phyloP scores from a whole-genome alignment of 2,329 filamentous ascomycete genomes.

The Neofusicoccum cordaticola region DNA sequence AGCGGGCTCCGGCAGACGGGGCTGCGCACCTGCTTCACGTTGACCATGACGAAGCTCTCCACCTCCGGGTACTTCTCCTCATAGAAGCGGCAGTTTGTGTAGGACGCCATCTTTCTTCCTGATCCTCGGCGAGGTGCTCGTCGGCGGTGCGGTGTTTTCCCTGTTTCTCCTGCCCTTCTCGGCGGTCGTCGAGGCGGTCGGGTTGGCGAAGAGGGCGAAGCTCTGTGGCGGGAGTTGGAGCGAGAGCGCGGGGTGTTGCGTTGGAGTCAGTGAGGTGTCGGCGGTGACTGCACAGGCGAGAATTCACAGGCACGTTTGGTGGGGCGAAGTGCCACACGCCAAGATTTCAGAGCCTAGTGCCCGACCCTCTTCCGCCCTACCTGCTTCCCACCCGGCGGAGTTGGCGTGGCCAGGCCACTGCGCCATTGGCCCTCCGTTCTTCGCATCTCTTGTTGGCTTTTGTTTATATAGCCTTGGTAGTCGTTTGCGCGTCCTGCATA shows the following conservation, averaged over 20 bases:
- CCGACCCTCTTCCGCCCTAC: not conserved
- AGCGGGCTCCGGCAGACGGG: slow-evolving; percentile 7
- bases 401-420: no score
- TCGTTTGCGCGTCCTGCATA: no score
- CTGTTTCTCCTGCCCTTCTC: not conserved
- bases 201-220: no score
- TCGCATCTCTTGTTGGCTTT: no score
- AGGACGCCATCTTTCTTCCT: slow-evolving; percentile 66
- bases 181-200: not conserved
- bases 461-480: no score
- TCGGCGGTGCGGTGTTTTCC: not conserved
- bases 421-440: no score
- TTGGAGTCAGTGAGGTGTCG: slow-evolving; percentile 11
- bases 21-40: slow-evolving; percentile 80
- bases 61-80: slow-evolving; percentile 98
- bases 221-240: not conserved
- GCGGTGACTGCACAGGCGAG: slow-evolving; percentile 14
- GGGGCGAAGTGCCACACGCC: slow-evolving; percentile 11
- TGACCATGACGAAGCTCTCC: slow-evolving; percentile 99
- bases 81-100: slow-evolving; percentile 96
- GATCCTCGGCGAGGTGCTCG: not conserved
- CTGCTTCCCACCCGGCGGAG: not conserved
- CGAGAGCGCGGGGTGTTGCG: not conserved
- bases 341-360: slow-evolving; percentile 12
- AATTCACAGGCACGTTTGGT: slow-evolving; percentile 15